Base-by-base conservation (phyloP, 83 land plant genomes). In the Larix sibirica region DNA sequence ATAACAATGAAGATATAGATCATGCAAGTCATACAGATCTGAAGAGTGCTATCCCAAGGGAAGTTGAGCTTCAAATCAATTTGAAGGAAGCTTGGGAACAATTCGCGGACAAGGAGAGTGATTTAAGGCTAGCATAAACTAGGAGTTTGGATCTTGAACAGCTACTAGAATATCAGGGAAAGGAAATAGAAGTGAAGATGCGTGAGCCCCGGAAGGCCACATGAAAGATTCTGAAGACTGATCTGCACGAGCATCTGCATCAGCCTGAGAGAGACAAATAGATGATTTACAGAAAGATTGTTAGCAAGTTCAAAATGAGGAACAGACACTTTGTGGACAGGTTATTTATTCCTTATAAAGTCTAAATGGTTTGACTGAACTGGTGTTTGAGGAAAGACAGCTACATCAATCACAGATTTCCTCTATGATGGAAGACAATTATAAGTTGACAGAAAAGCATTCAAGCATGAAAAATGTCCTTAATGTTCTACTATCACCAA, bases 351-450 rank as follows among this genome's bases (percentile, higher is more conserved):
- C 87, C 31, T 82, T 75, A 66, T 83, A 86, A 64, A 73, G 68
- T 5, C 33, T 88, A 14, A 88, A 88, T 59, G 88, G 89, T 62
- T 70, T 92, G 73, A 85, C 79, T 63, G 80, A 86, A 14, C 68
- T 86, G 67, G 81, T 83, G 50, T 21, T 84, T 66, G 83, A 85
- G 16, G 90, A 87, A 60, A 58, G 77, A 24, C 76, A 92, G 77
- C 81, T 33, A 21, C 84, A 90, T n/a, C 85, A 93, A 54, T 82
- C 87, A 62, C 92, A 90, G 93, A 93, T 93, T 28, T 28, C 28
- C 28, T 28, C 28, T 28, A 28, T 28, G 28, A 28, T 28, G 28
- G 28, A 28, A 28, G 28, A 28, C 28, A 28, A 28, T 28, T 28
- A 28, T 28, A 28, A 28, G 28, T 28, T 28, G 28, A 28, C 28